These are phyloP conservation scores for Pichia phayaonensis DNA, from an alignment of 805 yeast species.

Conservation along the genomic window DNA sequence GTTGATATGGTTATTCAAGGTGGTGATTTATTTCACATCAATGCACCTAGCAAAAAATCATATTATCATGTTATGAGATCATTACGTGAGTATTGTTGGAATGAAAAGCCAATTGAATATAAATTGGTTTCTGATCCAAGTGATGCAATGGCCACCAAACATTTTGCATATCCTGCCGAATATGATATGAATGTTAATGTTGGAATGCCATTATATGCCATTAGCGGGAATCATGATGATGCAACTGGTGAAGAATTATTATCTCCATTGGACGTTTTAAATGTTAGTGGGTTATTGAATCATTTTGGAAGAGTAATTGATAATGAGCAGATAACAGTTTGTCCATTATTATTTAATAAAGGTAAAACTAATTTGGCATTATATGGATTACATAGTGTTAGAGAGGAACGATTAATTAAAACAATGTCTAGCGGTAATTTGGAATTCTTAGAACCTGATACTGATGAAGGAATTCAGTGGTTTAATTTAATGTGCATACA, in stretches of 20 bases:
- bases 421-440: slow-evolving; percentile 78
- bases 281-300: slow-evolving; percentile 76
- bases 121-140: slow-evolving; percentile 77
- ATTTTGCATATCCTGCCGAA: slow-evolving; percentile 68
- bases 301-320: slow-evolving; percentile 81
- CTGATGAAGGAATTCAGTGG: slow-evolving; percentile 50
- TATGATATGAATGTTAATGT: slow-evolving; percentile 88
- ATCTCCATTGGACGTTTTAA: slow-evolving; percentile 78
- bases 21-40: slow-evolving; percentile 89
- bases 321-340: slow-evolving; percentile 63
- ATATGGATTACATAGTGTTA: slow-evolving; percentile 80
- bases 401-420: slow-evolving; percentile 82
- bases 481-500: slow-evolving; percentile 82
- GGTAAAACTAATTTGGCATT: slow-evolving; percentile 77
- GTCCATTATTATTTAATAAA: slow-evolving; percentile 76
- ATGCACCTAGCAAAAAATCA: slow-evolving; percentile 83
- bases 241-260: slow-evolving; percentile 80
- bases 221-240: slow-evolving; percentile 95
- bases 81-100: slow-evolving; percentile 65
- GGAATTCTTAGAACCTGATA: slow-evolving; percentile 63
- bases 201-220: slow-evolving; percentile 84
- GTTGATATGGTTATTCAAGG: slow-evolving; percentile 88
- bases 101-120: slow-evolving; percentile 80
- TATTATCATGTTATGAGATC: slow-evolving; percentile 74
- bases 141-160: slow-evolving; percentile 47